A percentile compares a stretch with the other conserved stretches of the same genome.
Conservation (phyloP, 192 early-diverging fungal species). For the Entophlyctis luteolus region DNA sequence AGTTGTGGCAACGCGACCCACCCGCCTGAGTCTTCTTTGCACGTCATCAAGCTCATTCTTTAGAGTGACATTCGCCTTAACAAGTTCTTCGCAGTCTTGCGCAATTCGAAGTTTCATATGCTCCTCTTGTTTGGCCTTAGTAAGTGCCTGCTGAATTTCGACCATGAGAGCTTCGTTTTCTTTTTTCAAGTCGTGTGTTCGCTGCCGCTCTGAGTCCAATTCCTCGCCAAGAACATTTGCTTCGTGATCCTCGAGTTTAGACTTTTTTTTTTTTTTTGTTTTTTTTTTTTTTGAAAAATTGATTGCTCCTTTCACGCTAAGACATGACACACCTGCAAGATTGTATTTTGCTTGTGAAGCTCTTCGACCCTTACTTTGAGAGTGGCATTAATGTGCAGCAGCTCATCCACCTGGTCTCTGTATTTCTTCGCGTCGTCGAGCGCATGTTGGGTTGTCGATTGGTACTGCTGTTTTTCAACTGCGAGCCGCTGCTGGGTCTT, state of each 20-base stretch:
- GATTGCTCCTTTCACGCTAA: no score
- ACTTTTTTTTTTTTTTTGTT: background rate
- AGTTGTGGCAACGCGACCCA: slow-evolving; percentile 4
- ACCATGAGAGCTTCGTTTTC: slow-evolving; percentile 19
- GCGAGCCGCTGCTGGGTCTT: slow-evolving; percentile 30
- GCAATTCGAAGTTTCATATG: slow-evolving; percentile 31
- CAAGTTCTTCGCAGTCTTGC: slow-evolving; percentile 39
- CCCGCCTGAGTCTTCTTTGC: slow-evolving; percentile 28
- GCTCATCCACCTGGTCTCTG: slow-evolving; percentile 44
- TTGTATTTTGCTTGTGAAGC: slow-evolving; percentile 29
- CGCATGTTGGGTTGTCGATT: slow-evolving; percentile 4
- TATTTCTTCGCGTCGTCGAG: slow-evolving; percentile 29
- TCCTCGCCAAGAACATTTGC: slow-evolving; percentile 23
- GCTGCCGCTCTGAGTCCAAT: slow-evolving; percentile 7
- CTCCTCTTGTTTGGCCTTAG: slow-evolving; percentile 36
- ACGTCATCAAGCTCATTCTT: slow-evolving; percentile 34
- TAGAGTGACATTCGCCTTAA: slow-evolving; percentile 33
- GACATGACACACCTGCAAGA: slow-evolving; percentile 26
- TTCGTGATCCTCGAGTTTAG: slow-evolving; percentile 25
- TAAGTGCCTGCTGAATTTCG: slow-evolving; percentile 27
- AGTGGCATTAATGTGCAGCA: slow-evolving; percentile 38
- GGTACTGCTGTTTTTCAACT: slow-evolving; percentile 34
- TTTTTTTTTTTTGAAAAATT: slow-evolving; percentile 20
- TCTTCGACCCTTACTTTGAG: slow-evolving; percentile 34
- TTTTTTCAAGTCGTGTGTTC: slow-evolving; percentile 9